These are phyloP conservation scores for Hypseocharis bilobata DNA, from an alignment of 441 rosid species.

Conservation along the genomic window DNA sequence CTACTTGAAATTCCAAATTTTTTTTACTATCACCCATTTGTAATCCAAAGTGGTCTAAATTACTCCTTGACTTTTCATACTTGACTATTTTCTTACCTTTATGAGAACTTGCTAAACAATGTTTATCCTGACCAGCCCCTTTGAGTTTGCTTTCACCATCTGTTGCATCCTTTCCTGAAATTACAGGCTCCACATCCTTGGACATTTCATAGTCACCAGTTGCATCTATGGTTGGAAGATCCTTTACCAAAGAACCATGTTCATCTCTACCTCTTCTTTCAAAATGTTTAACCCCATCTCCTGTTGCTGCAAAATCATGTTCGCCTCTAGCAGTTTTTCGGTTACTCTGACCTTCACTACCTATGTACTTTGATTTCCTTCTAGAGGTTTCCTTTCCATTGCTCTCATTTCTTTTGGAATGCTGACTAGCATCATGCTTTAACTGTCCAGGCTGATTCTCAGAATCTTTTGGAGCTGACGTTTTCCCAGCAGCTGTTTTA, in stretches of 20 bases:
- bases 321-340: constrained; percentile 23
- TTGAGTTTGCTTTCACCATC: constrained; percentile 27
- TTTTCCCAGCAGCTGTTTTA: constrained; percentile 28
- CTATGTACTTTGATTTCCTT: constrained; percentile 24
- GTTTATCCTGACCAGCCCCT: constrained; percentile 28
- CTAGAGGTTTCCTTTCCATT: constrained; percentile 25
- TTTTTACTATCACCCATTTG: constrained; percentile 24
- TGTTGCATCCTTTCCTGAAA: constrained; percentile 16
- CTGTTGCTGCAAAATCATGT: constrained; percentile 22
- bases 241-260: constrained; percentile 11
- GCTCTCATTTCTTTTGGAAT: constrained; percentile 26
- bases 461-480: constrained; percentile 19
- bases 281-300: constrained; percentile 24
- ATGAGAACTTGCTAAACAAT: constrained; percentile 19
- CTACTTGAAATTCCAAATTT: constrained; percentile 17
- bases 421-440: constrained; percentile 20
- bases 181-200: constrained; percentile 23
- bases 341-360: constrained; percentile 9
- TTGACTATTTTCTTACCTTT: constrained; percentile 22
- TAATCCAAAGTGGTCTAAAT: constrained; percentile 13
- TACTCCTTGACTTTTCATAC: constrained; percentile 17
- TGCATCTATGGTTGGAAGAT: constrained; percentile 29
- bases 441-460: constrained; percentile 23
- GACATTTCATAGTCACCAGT: constrained; percentile 25
- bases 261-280: constrained; percentile 34